Evolutionary conservation across 1,284 basidiomycete genomes (phyloP), one percentile per base, ranked within the genome.

Genomic region (Neolentinus lepideus): DNA sequence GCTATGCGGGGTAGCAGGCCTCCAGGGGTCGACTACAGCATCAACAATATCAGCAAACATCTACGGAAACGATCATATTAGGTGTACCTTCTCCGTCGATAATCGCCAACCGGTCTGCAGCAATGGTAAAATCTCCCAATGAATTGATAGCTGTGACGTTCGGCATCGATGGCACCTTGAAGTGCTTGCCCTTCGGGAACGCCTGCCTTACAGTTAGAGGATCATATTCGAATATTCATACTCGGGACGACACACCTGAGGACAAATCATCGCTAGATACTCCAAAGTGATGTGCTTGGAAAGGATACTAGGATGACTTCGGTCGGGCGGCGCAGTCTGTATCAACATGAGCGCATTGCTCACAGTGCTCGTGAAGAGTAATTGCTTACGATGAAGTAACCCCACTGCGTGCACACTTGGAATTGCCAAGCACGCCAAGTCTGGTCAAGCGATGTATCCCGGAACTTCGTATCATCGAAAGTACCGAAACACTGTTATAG

Each of bases 361-460:
- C 61, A 59, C 29, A 62, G 66, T 26, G 64, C 56, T 45, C 25
- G 31, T 51, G 22, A 29, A n/a, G 53, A 35, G 29, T 12, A 56
- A 16, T 22, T 27, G 63, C 73, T 22, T 60, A 87, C 88, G 2
- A 73, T 78, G 67, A 96, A 94, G 70, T 94, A 98, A 1, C 94
- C 95, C 94, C 94, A 98, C 65, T 95, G 84, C 0, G 90, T 94
- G 73, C 93, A 97, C 57, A 88, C 84, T 69, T 97, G 94, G 79
- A 94, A 98, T 1, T 79, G 68, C 95, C 95, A 98, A 11, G 90
- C 75, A 46, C 93, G 79, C 92, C 92, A 95, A 0, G 77, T 79
- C 66, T 90, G 79, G 57, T 81, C 74, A 6, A 92, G 70, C 12
- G 77, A 79, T 0, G 79, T 81, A 12, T 77, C 75, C 58, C 79